phyloP scores from a whole-genome alignment of 148 eudicot genomes.

The Persicaria tinctoria region DNA sequence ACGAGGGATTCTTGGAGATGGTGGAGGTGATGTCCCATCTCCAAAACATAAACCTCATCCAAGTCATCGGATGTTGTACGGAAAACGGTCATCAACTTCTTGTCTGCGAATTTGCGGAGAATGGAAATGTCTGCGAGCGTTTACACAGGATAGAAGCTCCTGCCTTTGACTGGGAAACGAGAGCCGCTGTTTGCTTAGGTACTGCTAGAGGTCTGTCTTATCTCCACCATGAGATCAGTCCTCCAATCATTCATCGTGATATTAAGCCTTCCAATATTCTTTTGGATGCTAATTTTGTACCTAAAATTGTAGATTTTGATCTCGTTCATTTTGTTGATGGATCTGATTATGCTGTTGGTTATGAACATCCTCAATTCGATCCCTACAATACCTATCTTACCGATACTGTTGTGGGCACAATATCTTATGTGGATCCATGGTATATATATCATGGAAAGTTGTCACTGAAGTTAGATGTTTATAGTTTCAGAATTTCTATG shows the following conservation, averaged over 20 bases:
- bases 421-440: too few species aligned
- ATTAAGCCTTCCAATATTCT: constrained; percentile 4
- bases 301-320: not conserved
- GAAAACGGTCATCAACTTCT: not conserved
- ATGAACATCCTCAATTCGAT: too few species aligned
- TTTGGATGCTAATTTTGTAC: not conserved
- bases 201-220: not conserved
- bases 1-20: not conserved
- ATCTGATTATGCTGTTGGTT: too few species aligned
- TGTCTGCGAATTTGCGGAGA: not conserved
- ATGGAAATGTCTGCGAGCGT: not conserved
- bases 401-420: too few species aligned
- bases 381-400: too few species aligned
- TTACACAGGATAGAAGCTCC: not conserved
- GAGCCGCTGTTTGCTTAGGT: not conserved
- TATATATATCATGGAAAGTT: too few species aligned
- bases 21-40: not conserved
- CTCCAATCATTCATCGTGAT: not conserved
- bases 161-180: not conserved
- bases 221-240: not conserved
- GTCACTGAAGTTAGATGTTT: too few species aligned
- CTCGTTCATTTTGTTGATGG: not conserved
- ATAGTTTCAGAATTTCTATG: too few species aligned
- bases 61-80: not conserved
- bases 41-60: not conserved